Evolutionary conservation across 1,139 yeast species (phyloP).

Genomic region (Saccharomyces hybrid): DNA sequence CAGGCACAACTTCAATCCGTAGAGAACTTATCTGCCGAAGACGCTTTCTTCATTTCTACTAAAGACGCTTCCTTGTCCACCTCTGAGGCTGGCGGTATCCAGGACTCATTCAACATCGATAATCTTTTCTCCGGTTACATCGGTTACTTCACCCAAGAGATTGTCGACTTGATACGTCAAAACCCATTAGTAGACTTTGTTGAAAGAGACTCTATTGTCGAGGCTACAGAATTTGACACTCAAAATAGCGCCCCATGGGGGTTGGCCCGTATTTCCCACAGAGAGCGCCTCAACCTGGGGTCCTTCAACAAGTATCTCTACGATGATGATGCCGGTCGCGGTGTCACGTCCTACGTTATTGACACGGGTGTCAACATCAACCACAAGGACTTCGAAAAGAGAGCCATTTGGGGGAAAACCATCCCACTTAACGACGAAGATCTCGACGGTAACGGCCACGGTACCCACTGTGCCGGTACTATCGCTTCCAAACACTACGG

Average conservation of each 20-base stretch:
- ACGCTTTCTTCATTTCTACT: conserved; percentile 20
- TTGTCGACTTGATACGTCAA: conserved; percentile 60
- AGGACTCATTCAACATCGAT: conserved; percentile 56
- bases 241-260: conserved; percentile 95
- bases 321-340: conserved; percentile 79
- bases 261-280: conserved; percentile 85
- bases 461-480: conserved; percentile 82
- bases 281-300: conserved; percentile 64
- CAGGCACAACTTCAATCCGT: conserved; percentile 25
- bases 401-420: conserved; percentile 92
- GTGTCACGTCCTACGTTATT: conserved; percentile 77
- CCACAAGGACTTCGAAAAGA: conserved; percentile 80
- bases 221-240: conserved; percentile 52
- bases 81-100: conserved; percentile 46
- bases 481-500: conserved; percentile 70
- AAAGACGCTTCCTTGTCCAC: conserved; percentile 16
- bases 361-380: conserved; percentile 85
- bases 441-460: conserved; percentile 87
- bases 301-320: conserved; percentile 79
- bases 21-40: conserved; percentile 15
- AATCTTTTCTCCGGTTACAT: conserved; percentile 52
- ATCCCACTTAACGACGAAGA: conserved; percentile 78
- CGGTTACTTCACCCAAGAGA: conserved; percentile 66
- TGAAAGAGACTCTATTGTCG: conserved; percentile 72
- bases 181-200: conserved; percentile 65